These are phyloP conservation scores for Skeletonema costatum DNA, from an alignment of 108 stramenopile species.

Conservation along the genomic window DNA sequence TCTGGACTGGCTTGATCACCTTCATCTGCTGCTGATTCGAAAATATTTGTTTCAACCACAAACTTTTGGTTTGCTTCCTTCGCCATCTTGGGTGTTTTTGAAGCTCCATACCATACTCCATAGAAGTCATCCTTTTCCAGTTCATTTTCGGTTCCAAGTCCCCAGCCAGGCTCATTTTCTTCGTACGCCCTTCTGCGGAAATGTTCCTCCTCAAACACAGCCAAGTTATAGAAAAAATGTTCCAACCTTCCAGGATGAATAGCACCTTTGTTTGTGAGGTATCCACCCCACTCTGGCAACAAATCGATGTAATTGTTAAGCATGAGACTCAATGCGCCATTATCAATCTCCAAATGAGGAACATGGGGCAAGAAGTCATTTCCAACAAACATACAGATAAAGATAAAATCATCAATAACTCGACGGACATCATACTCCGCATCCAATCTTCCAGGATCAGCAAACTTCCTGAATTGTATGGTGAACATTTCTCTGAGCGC, in stretches of 20 bases:
- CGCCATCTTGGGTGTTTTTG: constrained; percentile 67
- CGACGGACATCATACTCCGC: constrained; percentile 81
- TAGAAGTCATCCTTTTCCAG: constrained; percentile 77
- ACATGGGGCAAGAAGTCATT: constrained; percentile 97
- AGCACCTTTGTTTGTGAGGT: constrained; percentile 88
- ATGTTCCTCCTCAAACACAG: constrained; percentile 91
- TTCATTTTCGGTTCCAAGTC: constrained; percentile 73
- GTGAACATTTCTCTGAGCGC: constrained; percentile 88
- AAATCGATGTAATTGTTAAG: constrained; percentile 90
- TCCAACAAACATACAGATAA: constrained; percentile 98
- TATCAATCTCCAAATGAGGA: constrained; percentile 94
- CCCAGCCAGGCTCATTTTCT: constrained; percentile 92
- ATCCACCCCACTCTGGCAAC: constrained; percentile 90
- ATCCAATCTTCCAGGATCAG: constrained; percentile 48
- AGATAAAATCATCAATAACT: constrained; percentile 97
- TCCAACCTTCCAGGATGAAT: constrained; percentile 92
- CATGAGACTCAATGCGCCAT: constrained; percentile 94
- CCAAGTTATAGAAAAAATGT: constrained; percentile 89
- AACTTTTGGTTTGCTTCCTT: constrained; percentile 67
- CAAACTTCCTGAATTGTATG: constrained; percentile 89
- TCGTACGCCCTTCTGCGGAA: constrained; percentile 89
- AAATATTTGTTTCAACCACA: constrained; percentile 29
- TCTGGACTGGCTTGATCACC: constrained; percentile 5
- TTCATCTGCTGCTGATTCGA: not conserved
- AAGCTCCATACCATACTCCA: constrained; percentile 67